Evolutionary conservation across 2,329 filamentous ascomycete species (phyloP), one percentile per base, ranked within the genome.

Genomic region (Emmonsia crescens): DNA sequence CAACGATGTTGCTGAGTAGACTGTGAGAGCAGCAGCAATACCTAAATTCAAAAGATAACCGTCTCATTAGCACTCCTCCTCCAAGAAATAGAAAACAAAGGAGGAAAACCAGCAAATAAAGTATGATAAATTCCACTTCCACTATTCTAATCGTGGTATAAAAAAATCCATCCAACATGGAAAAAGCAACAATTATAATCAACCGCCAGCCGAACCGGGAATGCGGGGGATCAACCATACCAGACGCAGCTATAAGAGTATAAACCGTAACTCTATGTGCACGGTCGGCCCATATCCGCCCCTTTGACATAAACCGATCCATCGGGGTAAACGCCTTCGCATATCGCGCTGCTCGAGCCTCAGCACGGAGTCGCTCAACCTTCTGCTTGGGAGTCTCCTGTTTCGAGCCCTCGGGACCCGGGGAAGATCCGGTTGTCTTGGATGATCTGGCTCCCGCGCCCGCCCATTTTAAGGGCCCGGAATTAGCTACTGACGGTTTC

Each of bases 361-460:
- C 85, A 54, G 85, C 85, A 60, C 87, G 81, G 69, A 90, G 76
- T 63, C 87, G 81, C 65, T 84, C 82, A 42, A 90, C 87, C 68
- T 86, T 85, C 76, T 89, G 83, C 72, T 85, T 84, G 57, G 87
- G 83, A 1, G 86, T 87, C 76, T 90, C 87, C 64, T 69, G 62
- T 56, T 59, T 60, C 64, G 56, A 57, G 24, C 54, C 60, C 16
- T 19, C 55, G 44, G 61, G 21, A 9, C 61, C 49, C 44, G 61
- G 61, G 55, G 63, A 62, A 40, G 60, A 55, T 56, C 52, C 54
- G 21, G 61, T 24, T 19, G 64, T 60, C 48, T 65, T 65, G 29
- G 67, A 61, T 21, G 61, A 58, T 58, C 63, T 57, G 42, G 60
- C 44, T 54, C 59, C 65, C 65, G 60, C 51, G 60, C 55, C 67